These are phyloP conservation scores for Ophiosphaerella herpotricha DNA, from an alignment of 2,329 filamentous ascomycete species.

Conservation along the genomic window DNA sequence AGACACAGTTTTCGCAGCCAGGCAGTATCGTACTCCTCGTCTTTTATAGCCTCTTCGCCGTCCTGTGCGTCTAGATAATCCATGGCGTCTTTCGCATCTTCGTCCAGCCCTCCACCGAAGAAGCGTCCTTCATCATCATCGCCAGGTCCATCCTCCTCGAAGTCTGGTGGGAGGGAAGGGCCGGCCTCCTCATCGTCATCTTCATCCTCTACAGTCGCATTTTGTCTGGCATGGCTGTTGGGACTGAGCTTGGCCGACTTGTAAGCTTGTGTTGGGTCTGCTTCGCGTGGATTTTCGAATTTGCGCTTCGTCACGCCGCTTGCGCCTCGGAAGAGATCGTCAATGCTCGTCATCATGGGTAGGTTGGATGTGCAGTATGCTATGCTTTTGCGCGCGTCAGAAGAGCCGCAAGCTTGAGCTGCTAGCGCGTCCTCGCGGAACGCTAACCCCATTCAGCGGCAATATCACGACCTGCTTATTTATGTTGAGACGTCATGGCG, in stretches of 20 bases:
- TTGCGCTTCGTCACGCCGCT: slow-evolving; percentile 61
- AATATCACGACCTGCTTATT: no score
- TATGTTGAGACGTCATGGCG: no score
- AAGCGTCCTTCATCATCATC: slow-evolving; percentile 89
- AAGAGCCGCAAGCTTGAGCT: no score
- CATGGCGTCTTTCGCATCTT: slow-evolving; percentile 79
- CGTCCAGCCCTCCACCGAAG: slow-evolving; percentile 88
- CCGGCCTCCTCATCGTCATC: slow-evolving; percentile 53
- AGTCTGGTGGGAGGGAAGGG: slow-evolving; percentile 60
- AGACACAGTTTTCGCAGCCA: slow-evolving; percentile 85
- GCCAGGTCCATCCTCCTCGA: slow-evolving; percentile 60
- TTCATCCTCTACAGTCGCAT: slow-evolving; percentile 55
- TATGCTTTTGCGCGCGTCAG: no score
- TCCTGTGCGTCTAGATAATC: slow-evolving; percentile 82
- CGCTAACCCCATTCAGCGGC: no score
- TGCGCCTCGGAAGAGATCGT: slow-evolving; percentile 67
- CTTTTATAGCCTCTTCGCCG: slow-evolving; percentile 55
- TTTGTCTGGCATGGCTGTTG: slow-evolving; percentile 56
- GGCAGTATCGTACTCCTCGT: slow-evolving; percentile 78
- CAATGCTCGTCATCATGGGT: slow-evolving; percentile 60
- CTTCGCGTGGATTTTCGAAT: slow-evolving; percentile 59
- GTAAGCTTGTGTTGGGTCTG: slow-evolving; percentile 62
- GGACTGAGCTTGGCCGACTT: slow-evolving; percentile 62
- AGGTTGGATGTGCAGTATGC: background rate
- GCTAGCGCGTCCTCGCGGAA: no score